Conservation (phyloP, 1,139 yeast genomes). For the Spathaspora sp. region DNA sequence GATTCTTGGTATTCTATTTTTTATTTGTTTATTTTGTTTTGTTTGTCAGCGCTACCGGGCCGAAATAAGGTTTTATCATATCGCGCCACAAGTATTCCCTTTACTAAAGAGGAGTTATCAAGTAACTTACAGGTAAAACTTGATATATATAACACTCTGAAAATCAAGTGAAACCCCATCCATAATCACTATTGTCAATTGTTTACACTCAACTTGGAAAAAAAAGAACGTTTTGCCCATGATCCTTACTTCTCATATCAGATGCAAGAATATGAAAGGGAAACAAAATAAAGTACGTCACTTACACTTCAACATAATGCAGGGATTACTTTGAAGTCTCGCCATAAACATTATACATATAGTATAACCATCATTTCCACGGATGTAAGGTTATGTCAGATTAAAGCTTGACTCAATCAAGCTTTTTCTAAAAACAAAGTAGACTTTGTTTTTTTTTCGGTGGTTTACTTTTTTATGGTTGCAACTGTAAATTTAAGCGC, state of each 20-base stretch:
- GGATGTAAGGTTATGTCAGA: neutral
- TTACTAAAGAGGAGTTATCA: too few relatives aligned
- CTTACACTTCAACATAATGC: neutral
- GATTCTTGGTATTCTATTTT: neutral
- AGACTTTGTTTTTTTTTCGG: neutral
- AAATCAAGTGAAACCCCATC: too few relatives aligned
- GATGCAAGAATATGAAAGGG: too few relatives aligned
- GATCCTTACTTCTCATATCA: too few relatives aligned
- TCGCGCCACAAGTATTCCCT: neutral
- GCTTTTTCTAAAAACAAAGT: neutral
- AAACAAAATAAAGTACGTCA: neutral
- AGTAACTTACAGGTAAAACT: too few relatives aligned
- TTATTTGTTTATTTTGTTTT: too few relatives aligned
- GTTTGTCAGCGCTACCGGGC: neutral
- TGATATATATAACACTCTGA: too few relatives aligned
- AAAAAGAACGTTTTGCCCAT: too few relatives aligned
- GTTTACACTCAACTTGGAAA: too few relatives aligned
- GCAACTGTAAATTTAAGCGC: neutral
- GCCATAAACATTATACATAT: neutral
- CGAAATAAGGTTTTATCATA: neutral
- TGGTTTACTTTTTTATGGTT: neutral
- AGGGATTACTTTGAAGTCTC: neutral
- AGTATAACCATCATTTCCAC: too few relatives aligned
- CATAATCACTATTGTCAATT: too few relatives aligned
- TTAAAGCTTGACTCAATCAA: neutral